Evolutionary conservation across 495 filamentous ascomycete species (phyloP), one percentile per base, ranked within the genome.

Genomic region (Pyrenopolyporus hunteri): DNA sequence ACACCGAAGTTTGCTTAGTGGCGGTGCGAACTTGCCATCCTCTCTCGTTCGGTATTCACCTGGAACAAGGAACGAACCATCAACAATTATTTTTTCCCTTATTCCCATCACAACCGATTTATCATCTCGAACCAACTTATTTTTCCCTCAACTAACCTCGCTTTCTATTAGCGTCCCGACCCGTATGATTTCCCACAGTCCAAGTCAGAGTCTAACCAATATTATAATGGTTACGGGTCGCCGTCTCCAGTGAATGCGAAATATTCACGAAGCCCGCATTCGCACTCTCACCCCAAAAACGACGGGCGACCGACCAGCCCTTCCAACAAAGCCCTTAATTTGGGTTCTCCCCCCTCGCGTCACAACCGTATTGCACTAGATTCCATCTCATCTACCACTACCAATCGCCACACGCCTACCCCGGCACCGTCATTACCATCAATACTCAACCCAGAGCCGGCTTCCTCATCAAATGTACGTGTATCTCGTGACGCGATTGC

Each of bases 181-280:
- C 70, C 77, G 0, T 82, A 81, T 74, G 69, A 70, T 62, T 79
- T 81, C 63, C 68, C 77, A 23, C 74, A 73, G 50, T 53, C 73
- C 17, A 71, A 71, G 54, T 44, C 59, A 29, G 69, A 69, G 55
- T 66, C 50, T 20, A 66, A 67, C 42, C 64, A 62, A 64, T 81
- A 82, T 58, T 85, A 81, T 73, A 85, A 85, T 77, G 85, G 82
- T 36, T 71, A 71, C 16, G 77, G 76, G 53, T 86, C 85, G 66
- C 77, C 83, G 69, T 76, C 86, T 68, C 69, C 86, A 71, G 75
- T 84, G 69, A 58, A 82, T 74, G 52, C 83, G 68, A 67, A 77
- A 69, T 73, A 86, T 71, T 77, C 85, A 32, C 80, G 81, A 36
- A 84, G 82, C 55, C 80, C 85, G 53, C 70, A 81, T 61, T 67